Conservation (phyloP, 1,284 basidiomycete species). For the Moesziomyces aphidis region DNA sequence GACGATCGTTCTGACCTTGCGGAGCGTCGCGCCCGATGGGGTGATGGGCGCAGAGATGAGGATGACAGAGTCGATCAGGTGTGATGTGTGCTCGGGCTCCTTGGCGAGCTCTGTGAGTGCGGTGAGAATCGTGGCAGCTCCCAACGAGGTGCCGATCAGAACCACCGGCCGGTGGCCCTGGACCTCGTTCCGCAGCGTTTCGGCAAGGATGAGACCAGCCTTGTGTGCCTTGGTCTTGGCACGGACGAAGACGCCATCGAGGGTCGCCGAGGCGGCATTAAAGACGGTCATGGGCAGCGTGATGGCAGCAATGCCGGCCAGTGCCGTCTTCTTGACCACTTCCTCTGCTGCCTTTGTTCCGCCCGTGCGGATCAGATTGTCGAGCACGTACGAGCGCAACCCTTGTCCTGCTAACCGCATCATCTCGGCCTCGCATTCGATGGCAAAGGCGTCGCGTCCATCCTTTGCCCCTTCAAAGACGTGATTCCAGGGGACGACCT, state of each 20-base stretch:
- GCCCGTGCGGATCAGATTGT: slow-evolving; percentile 46
- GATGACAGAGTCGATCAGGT: slow-evolving; percentile 72
- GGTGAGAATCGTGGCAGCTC: slow-evolving; percentile 71
- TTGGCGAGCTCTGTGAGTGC: slow-evolving; percentile 71
- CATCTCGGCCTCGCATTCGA: slow-evolving; percentile 54
- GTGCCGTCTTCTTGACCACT: slow-evolving; percentile 72
- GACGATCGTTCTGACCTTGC: slow-evolving; percentile 69
- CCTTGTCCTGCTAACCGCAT: slow-evolving; percentile 55
- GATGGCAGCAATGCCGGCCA: slow-evolving; percentile 73
- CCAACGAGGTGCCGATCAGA: slow-evolving; percentile 72
- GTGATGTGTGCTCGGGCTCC: slow-evolving; percentile 42
- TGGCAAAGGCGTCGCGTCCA: slow-evolving; percentile 55
- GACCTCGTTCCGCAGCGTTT: slow-evolving; percentile 72
- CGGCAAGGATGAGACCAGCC: slow-evolving; percentile 72
- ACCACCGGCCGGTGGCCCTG: slow-evolving; percentile 73
- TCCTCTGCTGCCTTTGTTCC: slow-evolving; percentile 65
- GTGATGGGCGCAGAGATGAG: slow-evolving; percentile 69
- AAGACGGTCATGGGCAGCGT: slow-evolving; percentile 70
- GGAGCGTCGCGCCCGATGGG: slow-evolving; percentile 70
- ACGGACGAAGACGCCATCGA: slow-evolving; percentile 69
- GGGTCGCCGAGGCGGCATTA: slow-evolving; percentile 63
- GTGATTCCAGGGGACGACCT: slow-evolving; percentile 41
- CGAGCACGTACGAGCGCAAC: slow-evolving; percentile 51
- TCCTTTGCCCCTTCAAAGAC: slow-evolving; percentile 45
- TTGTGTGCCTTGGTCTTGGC: slow-evolving; percentile 47